Evolutionary conservation across 2,329 filamentous ascomycete genomes (phyloP).

Genomic region (Pseudogymnoascus sp.): DNA sequence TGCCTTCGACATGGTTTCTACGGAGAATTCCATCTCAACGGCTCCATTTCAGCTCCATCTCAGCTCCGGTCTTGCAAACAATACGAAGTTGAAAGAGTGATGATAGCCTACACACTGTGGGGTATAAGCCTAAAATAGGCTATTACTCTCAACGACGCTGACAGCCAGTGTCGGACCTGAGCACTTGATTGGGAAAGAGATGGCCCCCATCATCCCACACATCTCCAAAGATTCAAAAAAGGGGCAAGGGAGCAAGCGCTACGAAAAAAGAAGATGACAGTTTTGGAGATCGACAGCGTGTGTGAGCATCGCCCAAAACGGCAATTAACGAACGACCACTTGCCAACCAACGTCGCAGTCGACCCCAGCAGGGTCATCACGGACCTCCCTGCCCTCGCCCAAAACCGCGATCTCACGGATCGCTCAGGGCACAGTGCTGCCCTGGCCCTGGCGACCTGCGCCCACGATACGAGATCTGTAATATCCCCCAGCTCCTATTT

Average conservation of each 20-base stretch:
- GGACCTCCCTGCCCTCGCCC: background rate
- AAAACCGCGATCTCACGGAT: background rate
- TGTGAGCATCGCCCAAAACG: background rate
- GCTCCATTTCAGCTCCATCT: background rate
- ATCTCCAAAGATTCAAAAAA: background rate
- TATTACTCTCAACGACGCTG: background rate
- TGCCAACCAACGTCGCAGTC: background rate
- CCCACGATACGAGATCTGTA: conserved; percentile 7
- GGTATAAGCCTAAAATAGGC: background rate
- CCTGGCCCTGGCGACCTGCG: background rate
- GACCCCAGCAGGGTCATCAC: background rate
- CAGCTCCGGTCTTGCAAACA: background rate
- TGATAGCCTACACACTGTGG: background rate
- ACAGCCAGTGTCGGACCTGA: background rate
- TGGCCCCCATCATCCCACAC: background rate
- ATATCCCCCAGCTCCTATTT: background rate
- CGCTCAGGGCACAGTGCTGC: background rate
- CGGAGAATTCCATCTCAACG: background rate
- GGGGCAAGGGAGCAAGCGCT: background rate
- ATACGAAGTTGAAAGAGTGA: background rate
- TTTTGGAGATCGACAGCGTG: background rate
- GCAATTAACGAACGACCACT: background rate
- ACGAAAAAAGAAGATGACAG: background rate
- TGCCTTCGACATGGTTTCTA: background rate
- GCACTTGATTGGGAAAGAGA: conserved; percentile 1